Conservation (phyloP, 2,329 filamentous ascomycete genomes). For the Sarocladium strictum region DNA sequence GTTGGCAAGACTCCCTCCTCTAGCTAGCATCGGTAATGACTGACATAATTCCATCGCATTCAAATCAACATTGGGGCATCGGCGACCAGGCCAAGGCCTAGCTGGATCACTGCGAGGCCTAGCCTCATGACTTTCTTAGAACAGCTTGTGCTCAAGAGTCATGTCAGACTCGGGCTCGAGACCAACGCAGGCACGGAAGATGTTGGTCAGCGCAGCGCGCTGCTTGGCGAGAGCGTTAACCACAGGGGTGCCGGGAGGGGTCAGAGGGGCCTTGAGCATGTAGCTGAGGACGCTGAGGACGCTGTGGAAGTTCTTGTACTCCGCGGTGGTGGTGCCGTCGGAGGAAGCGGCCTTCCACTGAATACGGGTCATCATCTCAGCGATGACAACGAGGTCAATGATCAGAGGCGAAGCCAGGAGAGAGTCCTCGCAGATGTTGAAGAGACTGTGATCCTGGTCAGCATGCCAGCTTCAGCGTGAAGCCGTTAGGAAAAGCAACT, state of each 20-base stretch:
- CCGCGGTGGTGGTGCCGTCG: conserved; percentile 47
- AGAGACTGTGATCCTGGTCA: conserved; percentile 55
- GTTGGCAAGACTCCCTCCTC: neutral
- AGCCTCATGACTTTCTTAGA: conserved; percentile 40
- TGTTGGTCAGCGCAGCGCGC: conserved; percentile 89
- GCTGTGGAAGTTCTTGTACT: conserved; percentile 92
- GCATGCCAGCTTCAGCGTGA: neutral
- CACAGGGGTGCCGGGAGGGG: conserved; percentile 89
- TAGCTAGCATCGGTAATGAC: conserved; percentile 1
- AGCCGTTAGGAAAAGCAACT: conserved; percentile 23
- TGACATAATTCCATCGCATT: conserved; percentile 7
- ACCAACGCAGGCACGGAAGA: conserved; percentile 96
- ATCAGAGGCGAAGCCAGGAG: conserved; percentile 93
- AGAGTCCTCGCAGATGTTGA: conserved; percentile 99
- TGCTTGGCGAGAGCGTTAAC: conserved; percentile 96
- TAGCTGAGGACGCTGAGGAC: conserved; percentile 96
- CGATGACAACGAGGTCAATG: conserved; percentile 87
- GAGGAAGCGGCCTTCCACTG: conserved; percentile 69
- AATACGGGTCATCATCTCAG: conserved; percentile 98
- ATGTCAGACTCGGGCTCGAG: conserved; percentile 97
- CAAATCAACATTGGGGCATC: neutral
- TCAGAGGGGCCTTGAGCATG: conserved; percentile 96
- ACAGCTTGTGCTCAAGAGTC: conserved; percentile 98
- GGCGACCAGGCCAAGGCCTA: neutral
- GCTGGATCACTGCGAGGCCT: neutral